Evolutionary conservation across 352 stramenopile species (phyloP).

Genomic region (Phytophthora palmivora): DNA sequence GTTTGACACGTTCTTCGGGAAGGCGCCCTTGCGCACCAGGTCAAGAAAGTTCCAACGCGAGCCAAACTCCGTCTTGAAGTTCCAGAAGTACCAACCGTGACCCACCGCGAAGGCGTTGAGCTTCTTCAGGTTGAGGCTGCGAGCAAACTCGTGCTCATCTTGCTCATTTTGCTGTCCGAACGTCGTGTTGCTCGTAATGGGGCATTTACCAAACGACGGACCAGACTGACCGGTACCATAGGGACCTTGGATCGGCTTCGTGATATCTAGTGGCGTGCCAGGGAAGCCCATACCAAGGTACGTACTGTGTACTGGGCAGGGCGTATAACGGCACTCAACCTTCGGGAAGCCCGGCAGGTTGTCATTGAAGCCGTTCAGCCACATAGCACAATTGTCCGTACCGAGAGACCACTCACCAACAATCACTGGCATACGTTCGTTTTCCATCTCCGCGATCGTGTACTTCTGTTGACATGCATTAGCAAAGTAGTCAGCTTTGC

Average conservation of each 20-base stretch:
- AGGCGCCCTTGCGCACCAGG: conserved; percentile 57
- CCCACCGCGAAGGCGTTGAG: conserved; percentile 91
- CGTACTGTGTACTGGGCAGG: conserved; percentile 80
- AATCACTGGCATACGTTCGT: conserved; percentile 91
- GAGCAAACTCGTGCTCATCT: conserved; percentile 81
- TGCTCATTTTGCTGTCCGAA: conserved; percentile 82
- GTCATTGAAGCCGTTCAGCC: conserved; percentile 44
- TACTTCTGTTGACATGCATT: conserved; percentile 92
- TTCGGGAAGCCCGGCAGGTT: conserved; percentile 91
- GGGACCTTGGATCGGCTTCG: conserved; percentile 32
- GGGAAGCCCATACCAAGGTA: conserved; percentile 93
- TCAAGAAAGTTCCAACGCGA: conserved; percentile 92
- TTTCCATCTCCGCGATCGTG: conserved; percentile 60
- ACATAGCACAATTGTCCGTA: conserved; percentile 87
- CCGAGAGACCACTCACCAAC: conserved; percentile 95
- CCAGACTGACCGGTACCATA: conserved; percentile 34
- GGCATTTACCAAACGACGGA: conserved; percentile 32
- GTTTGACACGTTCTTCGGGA: conserved; percentile 76
- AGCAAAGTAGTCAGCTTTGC: conserved; percentile 82
- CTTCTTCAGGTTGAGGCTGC: conserved; percentile 89
- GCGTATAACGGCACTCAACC: conserved; percentile 88
- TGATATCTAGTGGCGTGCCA: conserved; percentile 85
- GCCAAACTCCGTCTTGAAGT: conserved; percentile 75
- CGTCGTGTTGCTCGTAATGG: conserved; percentile 82
- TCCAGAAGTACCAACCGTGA: conserved; percentile 91